A percentile compares a stretch with the other conserved stretches of the same genome.
Evolutionary conservation across 257 asterid species (phyloP).

Genomic region (Cordia subcordata): DNA sequence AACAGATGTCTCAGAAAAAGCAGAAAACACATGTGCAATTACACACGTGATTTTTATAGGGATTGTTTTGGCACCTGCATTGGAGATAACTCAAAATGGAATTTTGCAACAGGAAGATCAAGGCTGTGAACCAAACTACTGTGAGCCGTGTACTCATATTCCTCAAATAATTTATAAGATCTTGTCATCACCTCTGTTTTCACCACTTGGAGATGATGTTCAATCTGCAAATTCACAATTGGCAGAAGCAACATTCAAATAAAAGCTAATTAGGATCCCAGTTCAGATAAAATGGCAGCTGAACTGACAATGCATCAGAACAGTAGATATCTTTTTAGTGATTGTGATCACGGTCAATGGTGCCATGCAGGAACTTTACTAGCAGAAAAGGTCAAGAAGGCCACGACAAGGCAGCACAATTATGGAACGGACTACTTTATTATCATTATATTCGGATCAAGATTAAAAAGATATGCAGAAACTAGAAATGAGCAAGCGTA

Average conservation of each 20-base stretch:
- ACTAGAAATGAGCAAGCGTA: not conserved
- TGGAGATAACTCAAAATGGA: conserved; percentile 84
- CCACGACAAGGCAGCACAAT: no score
- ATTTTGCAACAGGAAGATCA: conserved; percentile 75
- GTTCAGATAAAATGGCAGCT: no score
- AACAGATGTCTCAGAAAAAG: conserved; percentile 9
- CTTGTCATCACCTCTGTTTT: conserved; percentile 89
- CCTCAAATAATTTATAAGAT: conserved; percentile 76
- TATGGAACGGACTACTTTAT: no score
- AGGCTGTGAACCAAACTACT: conserved; percentile 83
- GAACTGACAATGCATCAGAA: no score
- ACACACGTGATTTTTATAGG: not conserved
- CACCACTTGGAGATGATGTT: conserved; percentile 92
- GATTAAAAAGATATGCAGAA: no score
- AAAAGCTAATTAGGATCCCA: not conserved
- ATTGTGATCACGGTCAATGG: no score
- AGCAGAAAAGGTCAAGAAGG: no score
- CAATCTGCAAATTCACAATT: conserved; percentile 50
- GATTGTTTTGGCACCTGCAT: conserved; percentile 67
- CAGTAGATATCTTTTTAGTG: no score
- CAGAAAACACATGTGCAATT: not conserved
- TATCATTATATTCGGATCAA: not conserved
- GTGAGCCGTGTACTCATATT: conserved; percentile 92
- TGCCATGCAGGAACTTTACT: no score
- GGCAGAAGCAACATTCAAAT: not conserved